Evolutionary conservation across 495 filamentous ascomycete genomes (phyloP), one percentile per base, ranked within the genome.

Genomic region (Apodospora peruviana): DNA sequence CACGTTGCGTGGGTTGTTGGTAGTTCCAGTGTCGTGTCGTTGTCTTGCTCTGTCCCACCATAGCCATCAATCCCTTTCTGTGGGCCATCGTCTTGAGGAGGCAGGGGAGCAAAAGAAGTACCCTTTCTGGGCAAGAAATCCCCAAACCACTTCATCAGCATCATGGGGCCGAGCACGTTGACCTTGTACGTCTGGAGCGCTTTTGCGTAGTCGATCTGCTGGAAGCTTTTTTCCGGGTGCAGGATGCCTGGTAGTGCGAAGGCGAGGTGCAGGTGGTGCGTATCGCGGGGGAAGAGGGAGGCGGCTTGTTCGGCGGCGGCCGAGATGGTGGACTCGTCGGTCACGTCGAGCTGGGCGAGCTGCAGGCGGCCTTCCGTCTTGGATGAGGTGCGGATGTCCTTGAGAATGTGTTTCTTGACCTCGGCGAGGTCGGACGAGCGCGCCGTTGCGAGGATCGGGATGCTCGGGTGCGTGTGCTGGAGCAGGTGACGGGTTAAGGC

Each of bases 121-220:
- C 70, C 53, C 60, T 76, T 68, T 25, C 70, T 56, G 12, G 87
- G 88, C 3, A 95, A 64, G 56, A 89, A 83, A 1, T 67, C 65
- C 0, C 72, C 70, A 49, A 94, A 84, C 49, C 88, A 78, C 57
- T 95, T 91, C 54, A 86, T 76, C 34, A 93, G 72, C 21, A 94
- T 64, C 32, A 94, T 57, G 0, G 86, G 87, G 0, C 87, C 87
- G 0, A 94, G 71, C 0, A 82, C 67, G 52, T 94, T 94, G 29
- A 84, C 77, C 17, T 73, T 67, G 59, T 87, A 84, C 17, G 76
- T 87, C 9, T 80, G 64, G 14, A 83, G 66, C 1, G 86, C 79
- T 24, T 68, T 55, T 5, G 61, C 72, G 43, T 73, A 68, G 45
- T 81, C 62, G 38, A 95, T 74, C 47, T 85, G 80, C 0, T 63